Evolutionary conservation across 2,329 filamentous ascomycete genomes (phyloP), one percentile per base, ranked within the genome.

Genomic region (Dichotomopilus funicola): DNA sequence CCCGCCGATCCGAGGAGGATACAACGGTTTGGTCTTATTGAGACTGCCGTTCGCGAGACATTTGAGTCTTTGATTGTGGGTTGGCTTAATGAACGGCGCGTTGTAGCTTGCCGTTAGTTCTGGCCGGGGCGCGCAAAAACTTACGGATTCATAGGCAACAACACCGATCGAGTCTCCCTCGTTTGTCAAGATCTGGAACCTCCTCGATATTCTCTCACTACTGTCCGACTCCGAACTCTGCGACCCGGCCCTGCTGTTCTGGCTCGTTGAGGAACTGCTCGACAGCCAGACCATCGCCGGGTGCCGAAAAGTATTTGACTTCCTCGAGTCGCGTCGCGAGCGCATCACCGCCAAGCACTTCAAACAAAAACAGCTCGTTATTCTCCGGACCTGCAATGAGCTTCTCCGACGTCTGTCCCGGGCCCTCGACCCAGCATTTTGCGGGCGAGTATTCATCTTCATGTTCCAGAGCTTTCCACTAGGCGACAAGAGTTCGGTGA

Each of bases 391-490:
- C 58, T 99, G 94, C 73, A 99, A 97, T 70, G 94, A 97, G 72
- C 78, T 99, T 12, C 77, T 99, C n/a, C 85, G 92, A 38, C 82
- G 94, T 46, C 78, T 99, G 2, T 97, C 94, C n/a, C 83, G 94
- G 55, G 92, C 94, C 4, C 91, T 97, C 69, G 94, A 99, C 70
- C 95, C 94, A 0, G 91, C 95, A 0, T 99, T 99, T 68, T 99
- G 94, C 67, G 94, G 94, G 12, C 83, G 94, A 41, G 94, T 99
- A 33, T 97, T 97, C 71, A 96, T 99, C 61, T 99, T 96, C 71
- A 83, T 99, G 68, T 99, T 97, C 71, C 94, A 99, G 70, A 95
- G 91, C 70, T 97, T 99, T 66, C 94, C 94, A 1, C 78, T 99
- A 0, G 92, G 92, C 36, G 95, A 99, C 71, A 94, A 92, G 69